Evolutionary conservation across 2,329 filamentous ascomycete species (phyloP).

Genomic region (Cladosporium sp.): DNA sequence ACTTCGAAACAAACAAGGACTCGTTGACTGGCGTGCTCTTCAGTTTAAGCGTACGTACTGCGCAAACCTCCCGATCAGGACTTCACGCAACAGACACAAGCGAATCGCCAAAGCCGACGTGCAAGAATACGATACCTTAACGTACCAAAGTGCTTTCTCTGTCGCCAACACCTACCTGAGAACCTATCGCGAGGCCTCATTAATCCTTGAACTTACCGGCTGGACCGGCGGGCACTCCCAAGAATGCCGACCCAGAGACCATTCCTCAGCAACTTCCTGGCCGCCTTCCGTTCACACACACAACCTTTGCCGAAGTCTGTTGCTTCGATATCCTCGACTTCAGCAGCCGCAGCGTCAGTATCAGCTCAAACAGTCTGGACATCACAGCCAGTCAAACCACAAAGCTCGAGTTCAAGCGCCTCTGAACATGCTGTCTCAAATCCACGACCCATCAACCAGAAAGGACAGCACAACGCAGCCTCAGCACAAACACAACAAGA

Average conservation of each 20-base stretch:
- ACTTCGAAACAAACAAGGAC: not conserved
- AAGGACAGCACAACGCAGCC: conserved; percentile 31
- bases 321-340: conserved; percentile 37
- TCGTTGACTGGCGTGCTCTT: too few species aligned
- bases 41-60: too few species aligned
- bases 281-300: conserved; percentile 63
- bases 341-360: conserved; percentile 36
- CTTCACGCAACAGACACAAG: not conserved
- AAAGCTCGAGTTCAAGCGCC: conserved; percentile 13
- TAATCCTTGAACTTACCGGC: not conserved
- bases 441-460: conserved; percentile 47
- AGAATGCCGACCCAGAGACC: conserved; percentile 60
- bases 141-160: not conserved
- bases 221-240: not conserved
- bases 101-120: not conserved
- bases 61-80: too few species aligned
- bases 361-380: conserved; percentile 21
- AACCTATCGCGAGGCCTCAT: not conserved
- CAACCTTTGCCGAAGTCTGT: conserved; percentile 53
- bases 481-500: conserved; percentile 34
- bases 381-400: conserved; percentile 12
- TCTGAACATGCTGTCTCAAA: conserved; percentile 34
- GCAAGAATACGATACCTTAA: not conserved
- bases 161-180: not conserved
- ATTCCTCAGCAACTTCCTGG: conserved; percentile 65